Conservation (phyloP, 2,329 filamentous ascomycete species). For the Coniella lustricola region DNA sequence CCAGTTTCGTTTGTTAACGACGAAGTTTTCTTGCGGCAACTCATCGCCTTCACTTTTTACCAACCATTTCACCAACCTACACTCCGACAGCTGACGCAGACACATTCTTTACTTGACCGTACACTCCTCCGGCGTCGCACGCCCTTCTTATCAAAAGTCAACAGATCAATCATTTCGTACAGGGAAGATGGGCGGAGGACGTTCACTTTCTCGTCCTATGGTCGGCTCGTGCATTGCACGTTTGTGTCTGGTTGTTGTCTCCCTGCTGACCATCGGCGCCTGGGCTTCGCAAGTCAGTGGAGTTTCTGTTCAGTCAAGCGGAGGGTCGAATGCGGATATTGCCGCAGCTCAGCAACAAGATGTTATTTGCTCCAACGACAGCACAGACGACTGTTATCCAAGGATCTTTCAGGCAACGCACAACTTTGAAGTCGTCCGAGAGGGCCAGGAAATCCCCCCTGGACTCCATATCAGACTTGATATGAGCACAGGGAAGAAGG, state of each 20-base stretch:
- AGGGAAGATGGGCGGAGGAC: constrained; percentile 1
- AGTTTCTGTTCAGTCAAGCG: background rate
- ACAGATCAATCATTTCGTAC: background rate
- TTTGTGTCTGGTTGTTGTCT: constrained; percentile 10
- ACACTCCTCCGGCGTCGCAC: too few relatives aligned
- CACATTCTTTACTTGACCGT: background rate
- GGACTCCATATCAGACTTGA: constrained; percentile 62
- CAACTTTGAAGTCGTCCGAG: constrained; percentile 55
- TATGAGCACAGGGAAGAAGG: constrained; percentile 54
- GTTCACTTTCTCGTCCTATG: background rate
- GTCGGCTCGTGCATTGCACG: constrained; percentile 1
- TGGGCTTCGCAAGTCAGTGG: background rate
- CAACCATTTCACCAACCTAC: too few relatives aligned
- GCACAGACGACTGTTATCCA: constrained; percentile 58
- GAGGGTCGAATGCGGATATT: background rate
- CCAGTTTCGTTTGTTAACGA: too few relatives aligned
- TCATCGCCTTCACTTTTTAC: too few relatives aligned
- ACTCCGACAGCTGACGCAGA: too few relatives aligned
- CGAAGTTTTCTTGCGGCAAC: too few relatives aligned
- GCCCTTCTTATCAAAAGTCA: too few relatives aligned
- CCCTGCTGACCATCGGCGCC: constrained; percentile 7
- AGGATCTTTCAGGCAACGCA: constrained; percentile 56
- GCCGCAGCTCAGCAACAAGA: constrained; percentile 26
- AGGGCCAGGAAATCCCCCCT: constrained; percentile 58
- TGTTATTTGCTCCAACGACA: constrained; percentile 57